Conservation (phyloP, 2,329 filamentous ascomycete species). For the Ophioceras dolichostomum region DNA sequence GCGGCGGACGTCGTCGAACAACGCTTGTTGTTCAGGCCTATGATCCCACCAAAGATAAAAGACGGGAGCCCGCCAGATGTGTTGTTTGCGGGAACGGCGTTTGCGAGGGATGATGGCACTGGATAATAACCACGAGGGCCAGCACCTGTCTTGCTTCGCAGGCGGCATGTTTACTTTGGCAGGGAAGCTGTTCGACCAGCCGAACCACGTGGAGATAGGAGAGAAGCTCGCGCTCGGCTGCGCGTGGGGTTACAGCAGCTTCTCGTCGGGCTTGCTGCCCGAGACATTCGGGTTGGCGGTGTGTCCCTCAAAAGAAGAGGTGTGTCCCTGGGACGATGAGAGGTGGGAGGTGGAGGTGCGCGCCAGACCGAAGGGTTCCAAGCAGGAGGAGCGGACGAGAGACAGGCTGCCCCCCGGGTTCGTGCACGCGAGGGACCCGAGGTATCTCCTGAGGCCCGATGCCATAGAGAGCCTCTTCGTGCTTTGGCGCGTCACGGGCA, state of each 20-base stretch:
- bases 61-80: conserved; percentile 31
- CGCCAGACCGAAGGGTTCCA: conserved; percentile 3
- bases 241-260: conserved; percentile 42
- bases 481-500: conserved; percentile 67
- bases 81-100: conserved; percentile 39
- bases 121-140: conserved; percentile 17
- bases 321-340: conserved; percentile 21
- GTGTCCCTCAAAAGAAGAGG: conserved; percentile 21
- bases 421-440: conserved; percentile 12
- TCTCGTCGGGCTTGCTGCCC: conserved; percentile 46
- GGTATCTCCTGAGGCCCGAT: conserved; percentile 53
- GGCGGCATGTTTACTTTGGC: conserved; percentile 35
- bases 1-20: conserved; percentile 47
- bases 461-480: conserved; percentile 65
- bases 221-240: conserved; percentile 40
- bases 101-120: conserved; percentile 12
- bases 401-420: conserved; percentile 15
- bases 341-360: conserved; percentile 15
- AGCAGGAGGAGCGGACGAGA: conserved; percentile 3
- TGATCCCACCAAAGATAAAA: conserved; percentile 30
- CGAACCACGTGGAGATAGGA: conserved; percentile 31
- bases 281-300: conserved; percentile 35
- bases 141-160: conserved; percentile 33
- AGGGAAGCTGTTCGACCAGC: conserved; percentile 28
- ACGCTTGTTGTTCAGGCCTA: conserved; percentile 57